Conservation (phyloP, 495 filamentous ascomycete genomes). For the Sordaria brevicollis region DNA sequence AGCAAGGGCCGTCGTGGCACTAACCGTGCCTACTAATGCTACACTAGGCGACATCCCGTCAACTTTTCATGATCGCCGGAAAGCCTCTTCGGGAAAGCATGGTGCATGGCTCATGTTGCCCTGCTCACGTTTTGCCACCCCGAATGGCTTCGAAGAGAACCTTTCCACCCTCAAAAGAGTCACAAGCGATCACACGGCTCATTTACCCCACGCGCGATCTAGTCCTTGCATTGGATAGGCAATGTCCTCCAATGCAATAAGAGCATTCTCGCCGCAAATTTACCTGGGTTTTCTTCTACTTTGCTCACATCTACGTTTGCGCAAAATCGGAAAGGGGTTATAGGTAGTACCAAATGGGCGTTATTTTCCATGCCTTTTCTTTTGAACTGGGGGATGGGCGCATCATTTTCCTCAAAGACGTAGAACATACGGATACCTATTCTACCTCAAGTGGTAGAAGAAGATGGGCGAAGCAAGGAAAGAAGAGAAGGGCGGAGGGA, state of each 20-base stretch:
- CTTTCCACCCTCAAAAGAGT: background rate
- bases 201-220: background rate
- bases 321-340: background rate
- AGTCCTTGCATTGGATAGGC: background rate
- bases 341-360: background rate
- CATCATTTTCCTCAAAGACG: background rate
- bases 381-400: background rate
- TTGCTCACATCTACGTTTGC: background rate
- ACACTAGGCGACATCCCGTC: conserved; percentile 1
- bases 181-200: background rate
- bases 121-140: background rate
- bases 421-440: background rate
- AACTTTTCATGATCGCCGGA: background rate
- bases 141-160: background rate
- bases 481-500: background rate
- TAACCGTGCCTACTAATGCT: conserved; percentile 20
- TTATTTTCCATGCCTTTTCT: background rate
- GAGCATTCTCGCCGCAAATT: background rate
- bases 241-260: background rate
- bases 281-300: background rate
- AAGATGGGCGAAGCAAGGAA: background rate
- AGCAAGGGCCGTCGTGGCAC: conserved; percentile 38
- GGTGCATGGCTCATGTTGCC: background rate
- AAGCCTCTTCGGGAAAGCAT: background rate
- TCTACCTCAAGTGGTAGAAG: background rate